Evolutionary conservation across 2,329 filamentous ascomycete genomes (phyloP).

Genomic region (Nannizzia gypsea): DNA sequence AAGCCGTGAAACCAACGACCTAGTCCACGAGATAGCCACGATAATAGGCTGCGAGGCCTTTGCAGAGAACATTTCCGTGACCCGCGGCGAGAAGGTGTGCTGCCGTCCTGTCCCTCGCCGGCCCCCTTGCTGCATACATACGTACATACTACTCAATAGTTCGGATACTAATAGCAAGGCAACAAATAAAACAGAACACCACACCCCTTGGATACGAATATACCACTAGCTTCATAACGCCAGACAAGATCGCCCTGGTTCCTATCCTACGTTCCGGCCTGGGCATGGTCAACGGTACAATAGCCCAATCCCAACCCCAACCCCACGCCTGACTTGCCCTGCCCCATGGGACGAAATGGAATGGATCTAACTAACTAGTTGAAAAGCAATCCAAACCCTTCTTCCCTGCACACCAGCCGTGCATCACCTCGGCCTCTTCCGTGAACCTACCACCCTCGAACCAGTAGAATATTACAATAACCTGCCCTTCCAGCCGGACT

Average conservation of each 20-base stretch:
- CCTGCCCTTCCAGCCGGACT: conserved; percentile 51
- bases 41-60: conserved; percentile 77
- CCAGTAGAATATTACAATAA: conserved; percentile 98
- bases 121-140: neutral
- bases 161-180: neutral
- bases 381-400: conserved; percentile 61
- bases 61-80: conserved; percentile 47
- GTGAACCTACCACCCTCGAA: conserved; percentile 72
- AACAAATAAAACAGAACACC: conserved; percentile 41
- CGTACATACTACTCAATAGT: too few relatives aligned
- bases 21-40: conserved; percentile 76
- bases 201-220: conserved; percentile 72
- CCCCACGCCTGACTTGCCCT: neutral
- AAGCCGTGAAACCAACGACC: conserved; percentile 62
- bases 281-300: conserved; percentile 70
- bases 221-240: conserved; percentile 50
- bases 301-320: neutral
- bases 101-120: neutral
- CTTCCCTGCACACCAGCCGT: conserved; percentile 70
- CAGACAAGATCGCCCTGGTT: conserved; percentile 63
- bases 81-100: conserved; percentile 53
- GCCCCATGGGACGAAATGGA: neutral
- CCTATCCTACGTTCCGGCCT: conserved; percentile 88
- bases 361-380: neutral
- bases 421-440: conserved; percentile 90